phyloP scores from a whole-genome alignment of 2,329 filamentous ascomycete genomes.

The Fusarium gaditjirri region DNA sequence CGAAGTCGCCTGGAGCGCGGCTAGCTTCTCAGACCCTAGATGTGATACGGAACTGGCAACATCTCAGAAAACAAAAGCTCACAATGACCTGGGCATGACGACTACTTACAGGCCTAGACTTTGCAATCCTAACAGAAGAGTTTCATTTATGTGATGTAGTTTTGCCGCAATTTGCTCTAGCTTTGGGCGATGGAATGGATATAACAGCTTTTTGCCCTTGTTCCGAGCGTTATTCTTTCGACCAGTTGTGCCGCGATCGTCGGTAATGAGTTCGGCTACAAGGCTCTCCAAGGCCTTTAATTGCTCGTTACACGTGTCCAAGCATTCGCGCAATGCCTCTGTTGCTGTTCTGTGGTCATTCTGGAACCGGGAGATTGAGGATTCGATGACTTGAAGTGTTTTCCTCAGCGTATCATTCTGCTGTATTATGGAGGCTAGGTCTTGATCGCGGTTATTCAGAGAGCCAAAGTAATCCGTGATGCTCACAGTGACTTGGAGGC shows the following conservation, averaged over 20 bases:
- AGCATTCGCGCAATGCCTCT: not conserved
- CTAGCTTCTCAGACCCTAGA: not conserved
- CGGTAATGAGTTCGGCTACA: not conserved
- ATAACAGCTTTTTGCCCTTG: not conserved
- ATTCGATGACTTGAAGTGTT: not conserved
- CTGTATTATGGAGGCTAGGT: not conserved
- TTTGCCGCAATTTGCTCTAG: not conserved
- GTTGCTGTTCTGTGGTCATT: not conserved
- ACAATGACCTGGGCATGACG: accelerated
- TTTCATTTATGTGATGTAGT: not conserved
- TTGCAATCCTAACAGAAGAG: not conserved
- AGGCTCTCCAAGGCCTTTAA: not conserved
- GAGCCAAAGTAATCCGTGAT: not conserved
- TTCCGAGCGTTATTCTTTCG: not conserved
- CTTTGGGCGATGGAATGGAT: not conserved
- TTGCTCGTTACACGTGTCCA: not conserved
- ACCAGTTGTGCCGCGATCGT: not conserved
- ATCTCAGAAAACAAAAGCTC: not conserved
- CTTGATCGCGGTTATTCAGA: not conserved
- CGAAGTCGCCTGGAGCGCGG: accelerated
- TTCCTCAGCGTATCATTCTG: not conserved
- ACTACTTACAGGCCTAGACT: not conserved
- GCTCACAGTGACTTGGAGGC: not conserved
- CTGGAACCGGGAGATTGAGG: not conserved
- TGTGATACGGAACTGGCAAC: not conserved